Evolutionary conservation across 768 basidiomycete species (phyloP).

Genomic region (Gloeophyllum trabeum): DNA sequence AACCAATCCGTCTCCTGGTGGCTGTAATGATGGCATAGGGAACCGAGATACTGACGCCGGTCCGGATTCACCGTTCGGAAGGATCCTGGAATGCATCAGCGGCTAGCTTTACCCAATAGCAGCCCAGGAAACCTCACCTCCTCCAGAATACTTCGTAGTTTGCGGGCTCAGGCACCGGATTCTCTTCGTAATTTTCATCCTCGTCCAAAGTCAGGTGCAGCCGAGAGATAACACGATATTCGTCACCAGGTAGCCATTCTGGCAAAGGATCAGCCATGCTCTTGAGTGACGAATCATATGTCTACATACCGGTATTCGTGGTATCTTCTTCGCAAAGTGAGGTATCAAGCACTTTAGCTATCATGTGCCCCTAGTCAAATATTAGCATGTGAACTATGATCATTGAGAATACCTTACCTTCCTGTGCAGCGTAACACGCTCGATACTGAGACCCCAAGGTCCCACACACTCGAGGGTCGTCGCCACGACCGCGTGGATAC

Average conservation of each 20-base stretch:
- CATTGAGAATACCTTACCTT: conserved; percentile 26
- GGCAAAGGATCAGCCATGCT: conserved; percentile 1
- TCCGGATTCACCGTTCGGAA: conserved; percentile 31
- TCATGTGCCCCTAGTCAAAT: too few species aligned
- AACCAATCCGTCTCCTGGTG: conserved; percentile 50
- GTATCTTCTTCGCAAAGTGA: too few species aligned
- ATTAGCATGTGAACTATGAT: too few species aligned
- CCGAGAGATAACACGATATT: conserved; percentile 44
- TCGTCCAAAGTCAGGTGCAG: conserved; percentile 34
- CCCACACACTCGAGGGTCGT: conserved; percentile 41
- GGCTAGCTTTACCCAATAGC: too few species aligned
- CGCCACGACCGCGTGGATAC: conserved; percentile 46
- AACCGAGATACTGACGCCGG: conserved; percentile 36
- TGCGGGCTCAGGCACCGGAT: conserved; percentile 37
- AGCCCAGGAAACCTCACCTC: conserved; percentile 42
- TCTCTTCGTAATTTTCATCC: conserved; percentile 20
- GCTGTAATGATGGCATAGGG: conserved; percentile 48
- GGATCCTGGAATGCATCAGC: too few species aligned
- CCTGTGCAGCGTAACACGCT: conserved; percentile 32
- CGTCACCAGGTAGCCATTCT: conserved; percentile 62
- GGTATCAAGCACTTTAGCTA: too few species aligned
- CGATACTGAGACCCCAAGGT: conserved; percentile 44
- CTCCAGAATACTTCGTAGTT: conserved; percentile 54
- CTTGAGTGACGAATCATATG: too few species aligned
- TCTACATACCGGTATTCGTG: too few species aligned